Base-by-base conservation (phyloP, 78 protist genomes). In the Isochrysis galbana region DNA sequence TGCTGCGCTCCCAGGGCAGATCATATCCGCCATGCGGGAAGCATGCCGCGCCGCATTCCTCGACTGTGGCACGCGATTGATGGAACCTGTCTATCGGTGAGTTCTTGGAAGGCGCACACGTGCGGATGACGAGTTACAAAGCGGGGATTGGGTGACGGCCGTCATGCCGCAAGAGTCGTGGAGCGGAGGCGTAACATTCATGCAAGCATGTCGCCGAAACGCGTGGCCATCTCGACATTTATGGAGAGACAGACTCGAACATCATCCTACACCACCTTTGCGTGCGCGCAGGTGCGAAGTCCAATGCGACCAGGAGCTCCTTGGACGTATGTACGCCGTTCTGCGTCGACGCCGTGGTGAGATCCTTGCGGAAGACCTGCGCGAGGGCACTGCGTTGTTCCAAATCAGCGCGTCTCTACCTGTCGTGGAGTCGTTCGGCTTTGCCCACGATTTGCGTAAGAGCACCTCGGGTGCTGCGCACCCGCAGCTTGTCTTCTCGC, bases 321-420 rank as follows among this genome's bases (percentile, higher is more conserved):
- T 98, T 22, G 99, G 99, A 36, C 93, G 92, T 80, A 97, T 98
- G 89, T 98, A 98, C 91, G 94, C 92, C 2, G 98, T 98, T 14
- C 87, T 98, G 1, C 21, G 69, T 4, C 48, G 91, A 67, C 93
- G 99, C 38, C 69, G 98, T 23, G 99, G 98, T 5, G 47, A 55
- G 19, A 84, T 99, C 19, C 45, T 96, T 11, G 70, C 94, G 26
- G 99, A 99, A 70, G 95, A 93, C 36, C 78, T 97, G 95, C 61
- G 74, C 26, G 99, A 97, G 41, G 98, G 99, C 55, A 95, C 98
- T 19, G 90, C 86, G 22, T 54, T 94, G 22, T 98, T 98, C 82
- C 36, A 38, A 4, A 95, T 98, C 83, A 82, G 94, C 38, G 94
- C 98, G 2, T 1, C 70, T 36, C 83, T 98, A 1, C 99, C 99